Base-by-base conservation (phyloP, 1,284 basidiomycete genomes). In the Malassezia brasiliensis region DNA sequence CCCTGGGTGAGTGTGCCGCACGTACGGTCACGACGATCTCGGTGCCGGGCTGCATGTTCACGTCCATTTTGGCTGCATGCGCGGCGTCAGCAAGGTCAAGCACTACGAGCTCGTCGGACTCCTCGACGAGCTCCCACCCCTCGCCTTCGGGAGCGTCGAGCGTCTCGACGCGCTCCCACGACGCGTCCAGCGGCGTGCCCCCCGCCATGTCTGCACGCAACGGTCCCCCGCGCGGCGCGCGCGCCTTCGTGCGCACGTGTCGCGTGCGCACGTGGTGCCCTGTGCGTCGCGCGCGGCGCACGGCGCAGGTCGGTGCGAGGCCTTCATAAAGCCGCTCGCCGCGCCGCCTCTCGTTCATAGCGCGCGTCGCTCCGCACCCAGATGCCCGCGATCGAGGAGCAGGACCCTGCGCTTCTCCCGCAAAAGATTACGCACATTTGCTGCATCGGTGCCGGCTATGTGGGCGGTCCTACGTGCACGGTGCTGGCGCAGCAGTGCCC, bases 401-500 rank as follows among this genome's bases (percentile, higher is more conserved):
- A 34, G 45, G 25, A 34, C 8, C 6, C 10, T 34, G 9, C 31
- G 28, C 35, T 47, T 14, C 35, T 56, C 22, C 54, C 54, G 4
- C 45, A 52, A 14, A 57, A 57, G 41, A 36, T 57, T 25, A 52
- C 45, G 7, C 20, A 38, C 38, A 77, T 78, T 52, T 77, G 77
- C 53, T 78, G 77, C 54, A 77, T 96, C 70, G 91, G 90, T 76
- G 91, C 90, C 76, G 91, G 91, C 75, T 94, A 94, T 76, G 90
- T 96, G 72, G 90, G 75, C 28, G 75, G 75, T 2, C 74, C 74
- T 10, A 96, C 91, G 40, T 96, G 90, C 77, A 86, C 90, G 40
- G 88, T 96, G 69, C 88, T 94, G 64, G 89, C 88, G n/a, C 80
- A 87, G 72, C 90, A 87, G 76, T 93, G 90, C 78, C 90, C 93